Base-by-base conservation (phyloP, 75 land plant species). In the Azolla pinnata region DNA sequence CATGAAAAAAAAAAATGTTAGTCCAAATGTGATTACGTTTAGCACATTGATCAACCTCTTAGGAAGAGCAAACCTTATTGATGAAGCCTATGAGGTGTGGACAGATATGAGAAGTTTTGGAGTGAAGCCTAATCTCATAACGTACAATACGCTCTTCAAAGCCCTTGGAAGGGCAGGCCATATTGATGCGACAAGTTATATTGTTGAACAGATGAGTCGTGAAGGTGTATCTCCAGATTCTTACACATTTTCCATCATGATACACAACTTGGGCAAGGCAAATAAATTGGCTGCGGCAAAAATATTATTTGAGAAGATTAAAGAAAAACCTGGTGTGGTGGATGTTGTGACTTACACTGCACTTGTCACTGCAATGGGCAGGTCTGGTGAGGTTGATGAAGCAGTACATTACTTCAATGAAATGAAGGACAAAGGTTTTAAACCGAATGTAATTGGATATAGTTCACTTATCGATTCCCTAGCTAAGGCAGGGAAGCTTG, bases 341-440 rank as follows among this genome's bases (percentile, higher is more conserved):
- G 79, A 75, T 57, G 68, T 61, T 48, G 72, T 66, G 5, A 86
- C 90, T 10, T 86, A 79, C 65, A 86, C 83, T 46, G 73, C 76
- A 12, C 75, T 86, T 57, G 64, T 86, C 19, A 70, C 73, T 64
- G 90, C 83, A 21, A 57, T 85, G 26, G 75, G 76, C 45, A 68
- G 49, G 48, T 69, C 40, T 45, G 74, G 76, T 18, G 64, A 69
- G 4, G 53, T 64, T 2, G 65, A 72, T 23, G 69, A 73, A 55
- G 90, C 90, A 10, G 56, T 61, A 26, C 46, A 60, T 33, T 47
- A 66, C 67, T 44, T 86, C 1, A 34, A 14, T 29, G 70, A 78
- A 34, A 83, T 86, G 90, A 33, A 59, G 0, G 67, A 65, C 16
- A 61, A 63, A 20, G 83, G 79, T 33, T 73, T 59, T 47, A 28